Evolutionary conservation across 2,329 filamentous ascomycete genomes (phyloP).

Genomic region (Pseudogymnoascus sp.): DNA sequence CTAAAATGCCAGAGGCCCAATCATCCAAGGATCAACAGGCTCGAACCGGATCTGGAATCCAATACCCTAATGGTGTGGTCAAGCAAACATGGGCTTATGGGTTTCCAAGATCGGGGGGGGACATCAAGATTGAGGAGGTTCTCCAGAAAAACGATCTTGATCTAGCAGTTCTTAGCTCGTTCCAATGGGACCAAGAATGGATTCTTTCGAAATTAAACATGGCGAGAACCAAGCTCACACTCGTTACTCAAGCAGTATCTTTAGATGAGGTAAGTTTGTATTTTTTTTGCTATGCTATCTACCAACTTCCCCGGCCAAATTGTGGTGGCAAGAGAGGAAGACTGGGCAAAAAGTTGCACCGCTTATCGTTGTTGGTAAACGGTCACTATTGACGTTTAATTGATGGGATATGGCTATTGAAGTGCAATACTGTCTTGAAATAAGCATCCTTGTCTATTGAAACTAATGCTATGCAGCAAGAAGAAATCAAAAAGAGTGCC

Average conservation of each 20-base stretch:
- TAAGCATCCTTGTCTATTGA: not conserved
- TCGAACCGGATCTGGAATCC: slow-evolving; percentile 17
- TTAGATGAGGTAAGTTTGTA: slow-evolving; percentile 41
- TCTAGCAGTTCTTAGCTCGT: slow-evolving; percentile 77
- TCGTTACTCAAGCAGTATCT: slow-evolving; percentile 47
- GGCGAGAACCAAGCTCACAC: slow-evolving; percentile 49
- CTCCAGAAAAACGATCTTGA: slow-evolving; percentile 64
- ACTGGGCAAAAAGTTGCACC: slow-evolving; percentile 20
- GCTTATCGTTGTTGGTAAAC: not conserved
- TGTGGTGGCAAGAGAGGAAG: slow-evolving; percentile 29
- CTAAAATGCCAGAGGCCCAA: not conserved
- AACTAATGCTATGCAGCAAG: slow-evolving; percentile 33
- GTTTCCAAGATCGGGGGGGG: slow-evolving; percentile 47
- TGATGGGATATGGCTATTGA: not conserved
- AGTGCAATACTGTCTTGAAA: not conserved
- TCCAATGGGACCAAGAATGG: slow-evolving; percentile 79
- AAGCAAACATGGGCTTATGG: slow-evolving; percentile 74
- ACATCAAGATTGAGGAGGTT: slow-evolving; percentile 84
- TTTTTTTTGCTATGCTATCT: not conserved
- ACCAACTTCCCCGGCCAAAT: not conserved
- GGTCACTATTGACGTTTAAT: no score
- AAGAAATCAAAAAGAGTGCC: slow-evolving; percentile 40
- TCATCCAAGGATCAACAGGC: slow-evolving; percentile 11
- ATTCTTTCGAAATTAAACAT: slow-evolving; percentile 61
- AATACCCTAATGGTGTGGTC: slow-evolving; percentile 48